Evolutionary conservation across 75 land plant species (phyloP).

Genomic region (Pinus taeda): DNA sequence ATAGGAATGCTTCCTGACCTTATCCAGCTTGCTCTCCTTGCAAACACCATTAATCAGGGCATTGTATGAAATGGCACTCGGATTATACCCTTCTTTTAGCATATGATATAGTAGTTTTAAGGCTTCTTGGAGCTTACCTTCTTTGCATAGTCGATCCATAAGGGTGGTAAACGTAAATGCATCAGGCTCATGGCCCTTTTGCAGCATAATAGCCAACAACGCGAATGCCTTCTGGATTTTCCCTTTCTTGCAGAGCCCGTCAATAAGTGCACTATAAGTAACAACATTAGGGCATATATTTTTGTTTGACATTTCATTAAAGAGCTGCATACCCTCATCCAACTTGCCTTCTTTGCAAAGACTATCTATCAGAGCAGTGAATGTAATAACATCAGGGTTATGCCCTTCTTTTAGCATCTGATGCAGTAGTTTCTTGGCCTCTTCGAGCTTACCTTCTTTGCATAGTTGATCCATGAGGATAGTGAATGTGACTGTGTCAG

Average conservation of each 20-base stretch:
- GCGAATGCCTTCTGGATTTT: slow-evolving; percentile 16
- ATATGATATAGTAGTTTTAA: slow-evolving; percentile 43
- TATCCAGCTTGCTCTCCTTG: slow-evolving; percentile 25
- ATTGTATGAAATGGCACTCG: slow-evolving; percentile 53
- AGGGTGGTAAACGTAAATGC: slow-evolving; percentile 59
- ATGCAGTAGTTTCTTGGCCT: slow-evolving; percentile 4
- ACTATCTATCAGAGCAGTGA: slow-evolving; percentile 15
- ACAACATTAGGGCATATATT: slow-evolving; percentile 5
- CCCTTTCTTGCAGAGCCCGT: slow-evolving; percentile 27
- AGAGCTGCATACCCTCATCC: slow-evolving; percentile 3
- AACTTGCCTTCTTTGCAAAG: slow-evolving; percentile 21
- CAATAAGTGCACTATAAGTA: slow-evolving; percentile 12
- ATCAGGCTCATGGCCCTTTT: slow-evolving; percentile 18
- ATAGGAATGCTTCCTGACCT: too few species aligned
- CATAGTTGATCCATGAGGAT: neutral
- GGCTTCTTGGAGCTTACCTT: slow-evolving; percentile 17
- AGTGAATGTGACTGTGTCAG: neutral
- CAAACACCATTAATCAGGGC: slow-evolving; percentile 61
- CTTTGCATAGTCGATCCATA: slow-evolving; percentile 26
- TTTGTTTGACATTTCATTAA: slow-evolving; percentile 18
- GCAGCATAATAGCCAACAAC: slow-evolving; percentile 30
- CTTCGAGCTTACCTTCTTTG: slow-evolving; percentile 1
- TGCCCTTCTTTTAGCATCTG: slow-evolving; percentile 10
- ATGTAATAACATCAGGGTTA: slow-evolving; percentile 23
- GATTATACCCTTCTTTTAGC: slow-evolving; percentile 23